Conservation (phyloP, 257 asterid species). For the Perilla frutescens region DNA sequence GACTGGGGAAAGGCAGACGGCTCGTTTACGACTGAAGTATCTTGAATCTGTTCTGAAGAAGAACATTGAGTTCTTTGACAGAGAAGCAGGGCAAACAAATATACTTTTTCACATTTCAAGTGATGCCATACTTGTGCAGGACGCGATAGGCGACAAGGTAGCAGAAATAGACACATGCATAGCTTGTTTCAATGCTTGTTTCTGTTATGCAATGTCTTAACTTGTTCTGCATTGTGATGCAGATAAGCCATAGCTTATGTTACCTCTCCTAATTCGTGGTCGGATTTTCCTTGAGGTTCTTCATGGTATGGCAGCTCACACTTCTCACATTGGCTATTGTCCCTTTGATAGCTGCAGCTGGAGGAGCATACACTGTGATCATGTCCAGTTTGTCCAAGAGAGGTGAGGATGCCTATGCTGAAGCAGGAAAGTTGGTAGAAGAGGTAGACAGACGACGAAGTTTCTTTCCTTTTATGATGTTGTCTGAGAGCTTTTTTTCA, state of each 20-base stretch:
- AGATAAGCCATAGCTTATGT: slow-evolving; percentile 63
- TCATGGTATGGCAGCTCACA: slow-evolving; percentile 68
- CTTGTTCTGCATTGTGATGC: slow-evolving; percentile 15
- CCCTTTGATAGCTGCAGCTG: slow-evolving; percentile 69
- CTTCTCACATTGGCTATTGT: slow-evolving; percentile 67
- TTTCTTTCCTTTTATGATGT: background rate
- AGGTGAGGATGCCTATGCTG: slow-evolving; percentile 75
- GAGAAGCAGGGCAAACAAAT: slow-evolving; percentile 52
- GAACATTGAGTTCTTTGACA: slow-evolving; percentile 63
- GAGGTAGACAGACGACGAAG: slow-evolving; percentile 44
- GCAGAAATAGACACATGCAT: background rate
- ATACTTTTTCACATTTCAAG: slow-evolving; percentile 64
- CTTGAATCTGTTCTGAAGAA: slow-evolving; percentile 57
- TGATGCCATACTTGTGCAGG: slow-evolving; percentile 72
- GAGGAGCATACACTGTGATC: slow-evolving; percentile 59
- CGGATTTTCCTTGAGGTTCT: slow-evolving; percentile 61
- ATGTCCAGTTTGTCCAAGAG: slow-evolving; percentile 57
- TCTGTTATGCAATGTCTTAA: background rate
- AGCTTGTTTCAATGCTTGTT: background rate
- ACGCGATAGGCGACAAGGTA: slow-evolving; percentile 79
- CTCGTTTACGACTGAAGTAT: slow-evolving; percentile 55
- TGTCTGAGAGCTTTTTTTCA: background rate
- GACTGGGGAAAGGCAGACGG: slow-evolving; percentile 74
- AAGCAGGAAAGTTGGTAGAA: slow-evolving; percentile 71
- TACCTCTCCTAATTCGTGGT: slow-evolving; percentile 62